These are phyloP conservation scores for Chaetomiaceae sp. DNA, from an alignment of 2,329 filamentous ascomycete genomes.

Conservation along the genomic window DNA sequence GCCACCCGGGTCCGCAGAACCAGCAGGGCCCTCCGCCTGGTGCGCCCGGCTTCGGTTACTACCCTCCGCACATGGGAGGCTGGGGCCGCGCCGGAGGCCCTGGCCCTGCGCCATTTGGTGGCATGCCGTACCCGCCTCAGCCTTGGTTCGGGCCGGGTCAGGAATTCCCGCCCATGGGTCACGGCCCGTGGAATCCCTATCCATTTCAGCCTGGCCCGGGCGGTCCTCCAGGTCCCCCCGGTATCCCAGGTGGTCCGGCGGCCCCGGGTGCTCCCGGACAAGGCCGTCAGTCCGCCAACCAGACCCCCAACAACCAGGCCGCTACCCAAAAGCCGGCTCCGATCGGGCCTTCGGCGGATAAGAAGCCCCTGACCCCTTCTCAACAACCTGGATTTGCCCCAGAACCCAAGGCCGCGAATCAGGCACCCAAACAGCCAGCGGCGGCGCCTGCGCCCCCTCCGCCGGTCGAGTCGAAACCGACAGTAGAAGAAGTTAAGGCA, in stretches of 20 bases:
- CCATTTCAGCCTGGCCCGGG: conserved; percentile 12
- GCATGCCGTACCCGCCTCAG: conserved; percentile 69
- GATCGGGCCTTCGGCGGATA: conserved; percentile 45
- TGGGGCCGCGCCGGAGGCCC: conserved; percentile 30
- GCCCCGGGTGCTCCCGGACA: conserved; percentile 24
- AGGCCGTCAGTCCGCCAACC: conserved; percentile 27
- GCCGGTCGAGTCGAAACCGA: conserved; percentile 63
- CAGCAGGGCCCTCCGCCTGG: conserved; percentile 25
- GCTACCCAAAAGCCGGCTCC: conserved; percentile 43
- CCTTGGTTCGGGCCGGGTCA: conserved; percentile 76
- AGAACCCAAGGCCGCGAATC: conserved; percentile 48
- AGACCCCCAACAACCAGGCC: conserved; percentile 23
- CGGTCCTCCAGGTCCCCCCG: conserved; percentile 40
- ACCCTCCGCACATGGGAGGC: conserved; percentile 26
- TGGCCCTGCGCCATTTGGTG: conserved; percentile 42
- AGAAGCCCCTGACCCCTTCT: conserved; percentile 41
- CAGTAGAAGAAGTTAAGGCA: conserved; percentile 46
- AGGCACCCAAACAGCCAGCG: conserved; percentile 40
- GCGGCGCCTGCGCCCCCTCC: conserved; percentile 49
- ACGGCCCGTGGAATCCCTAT: conserved; percentile 17
- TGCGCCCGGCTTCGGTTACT: conserved; percentile 27
- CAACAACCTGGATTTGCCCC: conserved; percentile 39
- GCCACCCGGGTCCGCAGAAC: conserved; percentile 14
- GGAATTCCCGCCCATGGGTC: conserved; percentile 49
- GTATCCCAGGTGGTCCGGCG: too few relatives aligned